Conservation (phyloP, 139 green algal species). For the Tetradesmus lagerheimii region DNA sequence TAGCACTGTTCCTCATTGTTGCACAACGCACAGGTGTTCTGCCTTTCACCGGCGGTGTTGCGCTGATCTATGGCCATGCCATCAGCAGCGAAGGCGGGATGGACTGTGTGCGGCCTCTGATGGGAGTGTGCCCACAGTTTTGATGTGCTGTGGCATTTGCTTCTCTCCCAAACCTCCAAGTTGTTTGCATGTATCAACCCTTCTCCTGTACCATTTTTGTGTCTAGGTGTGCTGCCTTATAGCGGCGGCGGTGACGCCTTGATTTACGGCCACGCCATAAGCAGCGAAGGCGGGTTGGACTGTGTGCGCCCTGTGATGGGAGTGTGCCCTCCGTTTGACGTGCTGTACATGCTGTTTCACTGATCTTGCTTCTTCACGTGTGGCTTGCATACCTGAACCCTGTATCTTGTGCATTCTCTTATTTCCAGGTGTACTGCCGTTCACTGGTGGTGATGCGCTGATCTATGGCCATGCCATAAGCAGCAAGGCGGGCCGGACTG, state of each 20-base stretch:
- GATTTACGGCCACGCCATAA: constrained; percentile 80
- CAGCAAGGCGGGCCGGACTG: no score
- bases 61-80: constrained; percentile 81
- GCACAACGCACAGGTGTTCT: constrained; percentile 50
- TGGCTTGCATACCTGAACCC: no score
- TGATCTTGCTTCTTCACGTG: no score
- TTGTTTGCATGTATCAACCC: no score
- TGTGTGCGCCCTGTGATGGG: constrained; percentile 83
- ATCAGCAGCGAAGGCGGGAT: constrained; percentile 75
- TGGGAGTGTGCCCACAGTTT: constrained; percentile 96
- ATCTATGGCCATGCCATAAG: no score
- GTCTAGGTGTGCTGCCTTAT: constrained; percentile 61
- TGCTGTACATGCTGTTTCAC: no score
- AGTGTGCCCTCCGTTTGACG: constrained; percentile 97
- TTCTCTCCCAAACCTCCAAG: no score
- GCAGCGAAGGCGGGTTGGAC: constrained; percentile 74
- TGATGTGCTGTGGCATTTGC: no score
- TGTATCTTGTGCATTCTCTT: no score
- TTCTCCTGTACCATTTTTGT: constrained; percentile 72
- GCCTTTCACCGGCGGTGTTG: constrained; percentile 78
- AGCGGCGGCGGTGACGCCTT: constrained; percentile 86
- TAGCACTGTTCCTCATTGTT: no score
- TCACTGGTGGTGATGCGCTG: no score
- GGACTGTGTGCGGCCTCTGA: constrained; percentile 77
- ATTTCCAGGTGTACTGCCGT: no score